A percentile compares a stretch with the other conserved stretches of the same genome.
phyloP scores from a whole-genome alignment of 768 basidiomycete species.

The Serendipita indica region DNA sequence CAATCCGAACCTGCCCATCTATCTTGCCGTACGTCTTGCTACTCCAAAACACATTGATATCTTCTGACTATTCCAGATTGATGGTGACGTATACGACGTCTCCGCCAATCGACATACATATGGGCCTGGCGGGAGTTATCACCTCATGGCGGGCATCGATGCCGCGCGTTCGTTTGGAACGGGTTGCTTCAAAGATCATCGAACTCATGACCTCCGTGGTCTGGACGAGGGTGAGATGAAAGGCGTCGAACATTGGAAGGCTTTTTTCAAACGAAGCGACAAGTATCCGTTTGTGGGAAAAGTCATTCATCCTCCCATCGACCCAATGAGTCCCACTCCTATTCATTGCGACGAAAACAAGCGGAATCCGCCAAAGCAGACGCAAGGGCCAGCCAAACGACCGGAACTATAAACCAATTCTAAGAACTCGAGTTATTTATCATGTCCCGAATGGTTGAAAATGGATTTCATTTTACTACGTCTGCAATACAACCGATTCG shows the following conservation, averaged over 20 bases:
- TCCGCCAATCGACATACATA: constrained; percentile 60
- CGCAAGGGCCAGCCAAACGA: too few species aligned
- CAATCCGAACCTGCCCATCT: constrained; percentile 51
- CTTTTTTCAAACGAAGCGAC: constrained; percentile 71
- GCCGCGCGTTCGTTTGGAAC: constrained; percentile 89
- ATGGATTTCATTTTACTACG: too few species aligned
- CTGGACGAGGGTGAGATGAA: constrained; percentile 57
- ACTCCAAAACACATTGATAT: constrained; percentile 8
- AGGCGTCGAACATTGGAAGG: constrained; percentile 79
- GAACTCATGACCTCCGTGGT: constrained; percentile 82
- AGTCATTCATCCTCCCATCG: constrained; percentile 60
- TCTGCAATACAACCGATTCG: too few species aligned
- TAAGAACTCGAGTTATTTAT: too few species aligned
- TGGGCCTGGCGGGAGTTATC: constrained; percentile 78
- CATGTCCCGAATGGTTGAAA: too few species aligned
- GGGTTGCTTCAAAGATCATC: constrained; percentile 82
- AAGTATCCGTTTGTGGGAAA: constrained; percentile 65
- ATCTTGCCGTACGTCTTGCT: constrained; percentile 53
- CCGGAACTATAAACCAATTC: too few species aligned
- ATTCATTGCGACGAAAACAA: constrained; percentile 55
- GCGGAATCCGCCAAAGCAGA: constrained; percentile 15
- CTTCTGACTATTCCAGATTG: constrained; percentile 40
- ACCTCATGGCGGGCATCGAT: constrained; percentile 69
- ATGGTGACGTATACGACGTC: constrained; percentile 88
- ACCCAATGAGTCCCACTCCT: constrained; percentile 59